Base-by-base conservation (phyloP, 345 rosid genomes). In the Murraya koenigii region DNA sequence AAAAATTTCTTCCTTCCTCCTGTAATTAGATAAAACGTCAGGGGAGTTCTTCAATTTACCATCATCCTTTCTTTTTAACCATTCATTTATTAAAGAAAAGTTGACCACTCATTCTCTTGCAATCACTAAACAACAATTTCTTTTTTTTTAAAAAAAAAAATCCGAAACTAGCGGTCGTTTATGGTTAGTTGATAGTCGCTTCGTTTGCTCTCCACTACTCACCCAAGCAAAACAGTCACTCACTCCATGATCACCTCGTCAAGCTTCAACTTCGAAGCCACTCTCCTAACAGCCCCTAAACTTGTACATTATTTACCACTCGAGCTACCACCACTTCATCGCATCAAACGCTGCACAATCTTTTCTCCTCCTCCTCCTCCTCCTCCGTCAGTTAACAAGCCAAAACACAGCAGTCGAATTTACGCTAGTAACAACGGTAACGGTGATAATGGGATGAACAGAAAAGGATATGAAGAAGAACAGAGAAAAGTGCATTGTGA, bases 401-500 rank as follows among this genome's bases (percentile, higher is more conserved):
- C 33, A 58, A 74, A 44, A 26, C 26, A 28, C 69, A 47, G 13
- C 70, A 22, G 32, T 38, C 41, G 66, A 59, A 36, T 72, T 59
- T 39, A 20, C 47, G 47, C 26, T 2, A 44, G 32, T 59, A 32
- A 35, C 32, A 20, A 30, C 32, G 39, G 63, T 61, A n/a, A 54
- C 35, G 62, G 64, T 8, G 30, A 19, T 35, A 20, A 9, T 75
- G 64, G 39, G 20, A 35, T 66, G 69, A 65, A 77, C 71, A 79
- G 58, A 25, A 71, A 65, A 14, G 83, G 80, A 49, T 78, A 38
- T 7, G 88, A 77, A 70, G 82, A 76, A 36, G 90, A 79, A 54
- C 86, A 86, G 70, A 86, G 89, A 54, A 86, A 83, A 76, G 98
- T 95, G 73, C 72, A 82, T 6, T 93, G 96, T 41, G 90, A 91